A percentile compares a stretch with the other conserved stretches of the same genome.
These are phyloP conservation scores for Nemania sp. DNA, from an alignment of 2,329 filamentous ascomycete species.

Conservation along the genomic window DNA sequence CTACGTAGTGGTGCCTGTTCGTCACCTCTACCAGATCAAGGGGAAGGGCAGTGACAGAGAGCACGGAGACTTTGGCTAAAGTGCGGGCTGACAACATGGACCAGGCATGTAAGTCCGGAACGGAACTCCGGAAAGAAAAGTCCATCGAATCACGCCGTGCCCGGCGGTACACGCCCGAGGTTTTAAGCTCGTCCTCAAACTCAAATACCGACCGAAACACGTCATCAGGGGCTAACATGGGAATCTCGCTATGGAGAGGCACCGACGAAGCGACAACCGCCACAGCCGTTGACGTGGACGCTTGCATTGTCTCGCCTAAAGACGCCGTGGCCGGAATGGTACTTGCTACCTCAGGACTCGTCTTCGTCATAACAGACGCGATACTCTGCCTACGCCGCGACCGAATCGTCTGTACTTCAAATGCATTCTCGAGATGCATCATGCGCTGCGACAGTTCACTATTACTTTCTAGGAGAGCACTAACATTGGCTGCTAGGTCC, in stretches of 20 bases:
- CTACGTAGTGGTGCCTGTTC: conserved; percentile 20
- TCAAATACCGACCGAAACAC: conserved; percentile 6
- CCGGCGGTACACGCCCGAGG: conserved; percentile 17
- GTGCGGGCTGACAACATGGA: conserved; percentile 11
- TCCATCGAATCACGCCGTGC: conserved; percentile 22
- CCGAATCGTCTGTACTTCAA: conserved; percentile 12
- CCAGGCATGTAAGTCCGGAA: conserved; percentile 15
- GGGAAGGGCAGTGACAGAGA: conserved; percentile 19
- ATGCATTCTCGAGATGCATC: conserved; percentile 15
- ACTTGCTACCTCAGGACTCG: background rate
- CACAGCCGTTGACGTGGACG: too few species aligned
- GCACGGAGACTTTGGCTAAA: conserved; percentile 13
- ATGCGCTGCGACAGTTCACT: conserved; percentile 19
- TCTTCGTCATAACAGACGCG: background rate
- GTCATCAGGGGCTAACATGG: too few species aligned
- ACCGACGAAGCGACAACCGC: too few species aligned
- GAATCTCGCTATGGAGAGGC: too few species aligned
- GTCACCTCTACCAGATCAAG: conserved; percentile 16
- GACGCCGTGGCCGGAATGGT: background rate
- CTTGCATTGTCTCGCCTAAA: background rate
- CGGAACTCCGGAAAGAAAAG: conserved; percentile 18
- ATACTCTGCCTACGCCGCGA: background rate
- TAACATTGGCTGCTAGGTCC: conserved; percentile 9
- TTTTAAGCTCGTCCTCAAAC: conserved; percentile 19
- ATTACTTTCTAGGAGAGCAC: conserved; percentile 16